Percentiles rank a stretch among this genome's conserved stretches.
These are phyloP conservation scores for Echeveria elegans DNA, from an alignment of 164 flowering plant genomes.

Conservation along the genomic window DNA sequence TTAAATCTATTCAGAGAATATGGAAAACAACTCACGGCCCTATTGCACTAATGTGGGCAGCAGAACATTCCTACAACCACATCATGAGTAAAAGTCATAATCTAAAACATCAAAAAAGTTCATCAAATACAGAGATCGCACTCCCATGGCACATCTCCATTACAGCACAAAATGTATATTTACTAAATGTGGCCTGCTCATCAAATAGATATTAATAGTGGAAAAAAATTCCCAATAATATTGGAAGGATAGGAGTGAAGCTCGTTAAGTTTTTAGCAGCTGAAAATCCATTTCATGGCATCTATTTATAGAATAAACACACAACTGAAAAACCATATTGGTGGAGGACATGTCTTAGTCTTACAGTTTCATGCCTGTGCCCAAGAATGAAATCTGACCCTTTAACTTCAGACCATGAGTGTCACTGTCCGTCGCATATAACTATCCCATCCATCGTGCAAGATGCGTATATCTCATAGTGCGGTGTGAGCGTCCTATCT, in stretches of 20 bases:
- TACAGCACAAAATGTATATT: background rate
- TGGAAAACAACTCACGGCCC: background rate
- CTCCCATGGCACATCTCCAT: background rate
- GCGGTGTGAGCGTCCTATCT: background rate
- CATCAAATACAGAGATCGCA: background rate
- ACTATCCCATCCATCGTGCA: background rate
- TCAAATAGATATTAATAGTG: background rate
- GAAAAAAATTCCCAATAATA: background rate
- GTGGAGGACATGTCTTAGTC: background rate
- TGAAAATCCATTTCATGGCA: background rate
- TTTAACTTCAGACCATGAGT: background rate
- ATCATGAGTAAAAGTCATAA: background rate
- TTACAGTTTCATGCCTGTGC: background rate
- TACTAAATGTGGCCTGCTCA: background rate
- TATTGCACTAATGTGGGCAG: background rate
- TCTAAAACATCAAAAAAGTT: background rate
- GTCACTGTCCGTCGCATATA: background rate
- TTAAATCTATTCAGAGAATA: background rate
- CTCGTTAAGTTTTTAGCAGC: background rate
- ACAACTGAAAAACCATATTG: background rate
- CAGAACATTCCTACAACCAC: background rate
- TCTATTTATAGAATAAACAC: background rate
- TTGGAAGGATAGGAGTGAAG: background rate
- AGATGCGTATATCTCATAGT: background rate
- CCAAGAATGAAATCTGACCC: background rate